Conservation (phyloP, 2,329 filamentous ascomycete genomes). For the Aspergillus fumigatus region DNA sequence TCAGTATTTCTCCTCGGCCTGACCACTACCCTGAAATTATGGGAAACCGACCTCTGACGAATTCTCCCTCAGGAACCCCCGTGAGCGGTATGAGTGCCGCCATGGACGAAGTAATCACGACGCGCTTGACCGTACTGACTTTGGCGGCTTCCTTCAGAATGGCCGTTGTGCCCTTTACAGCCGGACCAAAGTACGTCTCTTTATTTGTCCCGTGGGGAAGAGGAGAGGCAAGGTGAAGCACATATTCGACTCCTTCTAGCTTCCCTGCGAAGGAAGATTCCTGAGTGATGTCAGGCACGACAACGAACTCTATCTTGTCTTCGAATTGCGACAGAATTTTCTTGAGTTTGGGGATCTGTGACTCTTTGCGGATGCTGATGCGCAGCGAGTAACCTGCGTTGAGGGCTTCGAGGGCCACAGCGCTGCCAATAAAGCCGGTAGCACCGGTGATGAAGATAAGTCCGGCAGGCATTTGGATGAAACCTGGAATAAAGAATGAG, state of each 20-base stretch:
- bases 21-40: not conserved
- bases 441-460: constrained; percentile 22
- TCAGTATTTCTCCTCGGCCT: not conserved
- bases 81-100: not conserved
- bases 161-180: not conserved
- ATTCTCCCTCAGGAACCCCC: not conserved
- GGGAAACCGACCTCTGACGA: not conserved
- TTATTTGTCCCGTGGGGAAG: constrained; percentile 5
- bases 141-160: not conserved
- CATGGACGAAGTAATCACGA: not conserved
- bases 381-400: constrained; percentile 18
- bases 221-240: constrained; percentile 22
- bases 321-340: constrained; percentile 4
- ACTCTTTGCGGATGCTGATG: constrained; percentile 14
- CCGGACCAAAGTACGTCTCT: not conserved
- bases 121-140: not conserved
- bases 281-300: constrained; percentile 17
- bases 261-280: constrained; percentile 6
- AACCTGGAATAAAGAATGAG: not conserved
- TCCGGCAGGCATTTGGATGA: not conserved
- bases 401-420: constrained; percentile 9
- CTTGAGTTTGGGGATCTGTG: constrained; percentile 12
- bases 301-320: constrained; percentile 10
- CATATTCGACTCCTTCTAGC: constrained; percentile 13
- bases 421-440: constrained; percentile 22